These are phyloP conservation scores for Fusarium lyarnte DNA, from an alignment of 2,329 filamentous ascomycete genomes.

Conservation along the genomic window DNA sequence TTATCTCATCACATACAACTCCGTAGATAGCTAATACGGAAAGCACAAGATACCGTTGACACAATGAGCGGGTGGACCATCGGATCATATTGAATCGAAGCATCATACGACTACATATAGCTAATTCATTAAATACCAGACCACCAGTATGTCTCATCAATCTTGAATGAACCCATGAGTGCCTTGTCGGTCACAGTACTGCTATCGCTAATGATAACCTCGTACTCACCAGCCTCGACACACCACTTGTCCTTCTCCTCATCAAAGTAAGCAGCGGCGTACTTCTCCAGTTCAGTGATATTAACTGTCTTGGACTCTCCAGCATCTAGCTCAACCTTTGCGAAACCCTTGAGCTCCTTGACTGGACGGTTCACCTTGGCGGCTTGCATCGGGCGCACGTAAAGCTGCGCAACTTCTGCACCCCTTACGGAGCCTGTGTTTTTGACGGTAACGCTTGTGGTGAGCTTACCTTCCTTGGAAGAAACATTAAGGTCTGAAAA, in stretches of 20 bases:
- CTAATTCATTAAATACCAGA: slow-evolving; percentile 57
- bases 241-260: slow-evolving; percentile 73
- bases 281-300: slow-evolving; percentile 69
- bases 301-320: slow-evolving; percentile 67
- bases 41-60: not conserved
- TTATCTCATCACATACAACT: not conserved
- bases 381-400: slow-evolving; percentile 62
- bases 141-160: slow-evolving; percentile 74
- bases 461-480: slow-evolving; percentile 57
- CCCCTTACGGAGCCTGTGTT: slow-evolving; percentile 68
- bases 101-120: not conserved
- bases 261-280: slow-evolving; percentile 75
- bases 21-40: not conserved
- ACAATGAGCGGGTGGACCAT: not conserved
- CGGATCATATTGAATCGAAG: not conserved
- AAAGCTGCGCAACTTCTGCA: slow-evolving; percentile 67
- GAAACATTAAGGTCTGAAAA: slow-evolving; percentile 61
- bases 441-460: slow-evolving; percentile 62
- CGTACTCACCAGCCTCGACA: slow-evolving; percentile 72
- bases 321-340: slow-evolving; percentile 69
- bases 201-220: slow-evolving; percentile 68
- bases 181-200: slow-evolving; percentile 60
- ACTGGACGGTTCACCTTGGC: slow-evolving; percentile 64
- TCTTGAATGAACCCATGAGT: slow-evolving; percentile 63
- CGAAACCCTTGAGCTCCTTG: slow-evolving; percentile 73